A percentile compares a stretch with the other conserved stretches of the same genome.
These are phyloP conservation scores for Ceratocystis ficicola DNA, from an alignment of 2,329 filamentous ascomycete species.

Conservation along the genomic window DNA sequence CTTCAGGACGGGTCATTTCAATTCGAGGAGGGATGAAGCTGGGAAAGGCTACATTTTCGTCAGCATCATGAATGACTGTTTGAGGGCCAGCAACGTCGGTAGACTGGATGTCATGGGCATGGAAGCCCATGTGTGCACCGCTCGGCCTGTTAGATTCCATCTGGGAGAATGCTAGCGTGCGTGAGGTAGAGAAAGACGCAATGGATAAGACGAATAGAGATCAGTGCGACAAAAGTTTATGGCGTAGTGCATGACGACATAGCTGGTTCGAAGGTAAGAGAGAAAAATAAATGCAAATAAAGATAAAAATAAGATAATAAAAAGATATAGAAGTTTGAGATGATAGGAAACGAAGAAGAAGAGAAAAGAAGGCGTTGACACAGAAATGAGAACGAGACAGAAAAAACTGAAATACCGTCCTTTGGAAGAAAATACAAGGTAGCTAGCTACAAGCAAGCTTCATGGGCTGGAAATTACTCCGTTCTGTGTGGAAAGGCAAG, in stretches of 20 bases:
- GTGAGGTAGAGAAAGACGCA: background rate
- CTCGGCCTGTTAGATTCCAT: background rate
- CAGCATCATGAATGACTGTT: background rate
- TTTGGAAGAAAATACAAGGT: too few species aligned
- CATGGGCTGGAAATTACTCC: too few species aligned
- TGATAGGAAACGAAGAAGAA: background rate
- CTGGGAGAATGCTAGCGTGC: background rate
- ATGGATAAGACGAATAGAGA: background rate
- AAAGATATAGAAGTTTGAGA: background rate
- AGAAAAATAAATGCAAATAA: background rate
- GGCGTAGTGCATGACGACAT: conserved; percentile 2
- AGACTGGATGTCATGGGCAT: conserved; percentile 7
- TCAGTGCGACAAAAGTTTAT: background rate
- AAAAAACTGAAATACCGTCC: background rate
- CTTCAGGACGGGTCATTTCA: conserved; percentile 3
- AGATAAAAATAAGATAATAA: background rate
- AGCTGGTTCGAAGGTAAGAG: background rate
- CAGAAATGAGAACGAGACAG: background rate
- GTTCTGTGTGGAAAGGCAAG: background rate
- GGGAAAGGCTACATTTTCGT: conserved; percentile 7
- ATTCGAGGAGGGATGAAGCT: conserved; percentile 14
- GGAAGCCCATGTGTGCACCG: background rate
- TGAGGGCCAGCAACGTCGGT: background rate
- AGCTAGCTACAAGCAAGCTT: too few species aligned
- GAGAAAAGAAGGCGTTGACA: background rate